Percentiles rank a stretch among this genome's conserved stretches.
Evolutionary conservation across 164 flowering plant species (phyloP).

Genomic region (Annona squamosa): DNA sequence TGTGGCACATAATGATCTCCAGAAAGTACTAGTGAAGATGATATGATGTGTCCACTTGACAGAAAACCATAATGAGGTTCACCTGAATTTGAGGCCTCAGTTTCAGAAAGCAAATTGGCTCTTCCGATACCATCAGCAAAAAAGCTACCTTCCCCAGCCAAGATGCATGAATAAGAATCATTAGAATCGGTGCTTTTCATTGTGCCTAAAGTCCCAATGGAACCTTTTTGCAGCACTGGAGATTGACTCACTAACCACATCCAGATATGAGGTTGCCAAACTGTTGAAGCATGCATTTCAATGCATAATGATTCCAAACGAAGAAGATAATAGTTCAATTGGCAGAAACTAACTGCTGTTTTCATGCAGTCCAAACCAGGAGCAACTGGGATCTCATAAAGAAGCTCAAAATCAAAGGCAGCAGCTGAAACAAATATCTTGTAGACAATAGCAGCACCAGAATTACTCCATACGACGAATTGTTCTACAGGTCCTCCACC

Average conservation of each 20-base stretch:
- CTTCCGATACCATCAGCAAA: conserved; percentile 30
- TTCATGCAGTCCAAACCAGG: conserved; percentile 25
- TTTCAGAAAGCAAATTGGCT: conserved; percentile 13
- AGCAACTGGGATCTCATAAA: conserved; percentile 49
- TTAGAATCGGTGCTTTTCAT: not conserved
- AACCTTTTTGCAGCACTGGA: conserved; percentile 10
- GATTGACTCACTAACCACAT: conserved; percentile 40
- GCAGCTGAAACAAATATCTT: conserved; percentile 32
- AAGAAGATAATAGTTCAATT: conserved; percentile 37
- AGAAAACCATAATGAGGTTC: not conserved
- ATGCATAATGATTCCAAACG: conserved; percentile 58
- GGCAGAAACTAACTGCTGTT: conserved; percentile 32
- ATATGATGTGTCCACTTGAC: conserved; percentile 32
- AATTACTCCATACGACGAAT: conserved; percentile 61
- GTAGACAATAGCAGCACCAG: conserved; percentile 57
- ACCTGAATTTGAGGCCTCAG: conserved; percentile 8
- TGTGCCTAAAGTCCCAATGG: conserved; percentile 15
- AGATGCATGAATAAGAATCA: conserved; percentile 11
- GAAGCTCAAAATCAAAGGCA: conserved; percentile 32
- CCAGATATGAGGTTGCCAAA: conserved; percentile 62
- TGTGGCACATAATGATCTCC: conserved; percentile 47
- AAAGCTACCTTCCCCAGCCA: conserved; percentile 44
- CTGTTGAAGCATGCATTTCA: conserved; percentile 33
- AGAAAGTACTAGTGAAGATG: conserved; percentile 84
- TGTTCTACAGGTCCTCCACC: conserved; percentile 17